A percentile compares a stretch with the other conserved stretches of the same genome.
Evolutionary conservation across 1,284 basidiomycete species (phyloP).

Genomic region (Afroboletus lepidellus): DNA sequence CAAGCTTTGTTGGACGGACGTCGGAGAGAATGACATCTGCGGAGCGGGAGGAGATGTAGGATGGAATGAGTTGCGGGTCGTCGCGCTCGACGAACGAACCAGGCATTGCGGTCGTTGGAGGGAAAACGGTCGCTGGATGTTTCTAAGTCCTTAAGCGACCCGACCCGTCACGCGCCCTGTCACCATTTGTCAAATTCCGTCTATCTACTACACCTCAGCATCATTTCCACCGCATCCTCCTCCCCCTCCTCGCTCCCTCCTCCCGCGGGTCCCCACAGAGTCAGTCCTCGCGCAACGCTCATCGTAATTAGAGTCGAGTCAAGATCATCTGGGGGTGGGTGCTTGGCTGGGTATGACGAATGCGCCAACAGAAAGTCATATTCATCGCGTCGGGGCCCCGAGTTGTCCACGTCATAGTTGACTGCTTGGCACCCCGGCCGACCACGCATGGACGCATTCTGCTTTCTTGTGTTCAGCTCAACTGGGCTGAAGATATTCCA

Average conservation of each 20-base stretch:
- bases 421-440: slow-evolving; percentile 20
- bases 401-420: slow-evolving; percentile 11
- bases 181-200: slow-evolving; percentile 4
- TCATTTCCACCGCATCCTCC: slow-evolving; percentile 30
- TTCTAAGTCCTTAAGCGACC: slow-evolving; percentile 24
- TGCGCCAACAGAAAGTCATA: slow-evolving; percentile 48
- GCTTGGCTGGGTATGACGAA: slow-evolving; percentile 38
- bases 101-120: slow-evolving; percentile 21
- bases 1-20: slow-evolving; percentile 83
- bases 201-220: slow-evolving; percentile 16
- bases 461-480: slow-evolving; percentile 34
- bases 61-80: slow-evolving; percentile 45
- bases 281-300: slow-evolving; percentile 41
- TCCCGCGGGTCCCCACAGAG: slow-evolving; percentile 37
- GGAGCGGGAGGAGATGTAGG: slow-evolving; percentile 75
- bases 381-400: slow-evolving; percentile 30
- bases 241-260: slow-evolving; percentile 11
- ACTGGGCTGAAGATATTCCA: slow-evolving; percentile 46
- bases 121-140: slow-evolving; percentile 9
- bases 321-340: slow-evolving; percentile 39
- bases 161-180: slow-evolving; percentile 14
- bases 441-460: slow-evolving; percentile 35
- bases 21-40: slow-evolving; percentile 90
- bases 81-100: slow-evolving; percentile 19
- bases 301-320: slow-evolving; percentile 42